phyloP scores from a whole-genome alignment of 169 alveolate species.

The Amoebophrya sp. region DNA sequence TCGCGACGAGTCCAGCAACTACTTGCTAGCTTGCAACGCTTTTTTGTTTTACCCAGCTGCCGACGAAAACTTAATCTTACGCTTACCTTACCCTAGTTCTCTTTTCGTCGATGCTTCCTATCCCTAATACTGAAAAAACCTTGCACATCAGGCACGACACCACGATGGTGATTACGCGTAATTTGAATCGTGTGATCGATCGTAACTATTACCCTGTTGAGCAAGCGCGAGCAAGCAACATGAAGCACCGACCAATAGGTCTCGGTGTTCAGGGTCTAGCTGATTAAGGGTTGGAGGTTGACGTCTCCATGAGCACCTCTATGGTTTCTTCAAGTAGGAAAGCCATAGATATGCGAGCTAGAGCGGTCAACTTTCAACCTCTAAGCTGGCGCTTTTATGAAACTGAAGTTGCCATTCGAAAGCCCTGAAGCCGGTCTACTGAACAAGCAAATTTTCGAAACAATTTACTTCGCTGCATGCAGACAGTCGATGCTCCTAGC shows the following conservation, averaged over 20 bases:
- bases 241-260: conserved; percentile 80
- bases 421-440: conserved; percentile 81
- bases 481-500: conserved; percentile 87
- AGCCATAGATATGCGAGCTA: too few species aligned
- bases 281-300: conserved; percentile 95
- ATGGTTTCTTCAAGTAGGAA: too few species aligned
- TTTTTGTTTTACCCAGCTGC: too few species aligned
- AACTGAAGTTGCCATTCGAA: conserved; percentile 90
- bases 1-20: too few species aligned
- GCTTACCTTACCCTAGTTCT: too few species aligned
- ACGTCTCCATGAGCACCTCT: too few species aligned
- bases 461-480: conserved; percentile 94
- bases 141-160: not conserved
- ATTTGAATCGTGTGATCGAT: conserved; percentile 90
- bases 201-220: conserved; percentile 87
- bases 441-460: conserved; percentile 87
- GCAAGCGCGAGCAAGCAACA: conserved; percentile 84
- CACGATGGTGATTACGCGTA: conserved; percentile 60
- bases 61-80: too few species aligned
- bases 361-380: too few species aligned
- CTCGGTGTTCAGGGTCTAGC: conserved; percentile 65
- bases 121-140: too few species aligned
- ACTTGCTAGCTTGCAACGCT: too few species aligned
- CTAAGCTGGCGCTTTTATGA: conserved; percentile 88
- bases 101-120: too few species aligned